These are phyloP conservation scores for Populus nigra DNA, from an alignment of 345 rosid genomes.

Conservation along the genomic window DNA sequence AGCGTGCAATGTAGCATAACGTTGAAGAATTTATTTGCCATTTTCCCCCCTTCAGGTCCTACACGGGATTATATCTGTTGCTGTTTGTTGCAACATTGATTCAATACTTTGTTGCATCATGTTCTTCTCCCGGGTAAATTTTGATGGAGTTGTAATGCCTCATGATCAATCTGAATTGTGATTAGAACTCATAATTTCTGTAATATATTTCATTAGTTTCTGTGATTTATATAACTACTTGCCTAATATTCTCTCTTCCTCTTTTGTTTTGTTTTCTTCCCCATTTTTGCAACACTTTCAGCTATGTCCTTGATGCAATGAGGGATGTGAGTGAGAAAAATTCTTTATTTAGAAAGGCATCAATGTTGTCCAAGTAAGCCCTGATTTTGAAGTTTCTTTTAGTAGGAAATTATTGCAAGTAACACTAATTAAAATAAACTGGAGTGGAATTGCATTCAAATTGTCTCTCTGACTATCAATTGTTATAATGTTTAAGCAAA, in stretches of 20 bases:
- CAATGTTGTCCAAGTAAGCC: slow-evolving; percentile 55
- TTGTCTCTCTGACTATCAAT: slow-evolving; percentile 32
- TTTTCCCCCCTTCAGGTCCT: slow-evolving; percentile 47
- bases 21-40: background rate
- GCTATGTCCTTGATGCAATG: slow-evolving; percentile 69
- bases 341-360: slow-evolving; percentile 22
- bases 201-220: background rate
- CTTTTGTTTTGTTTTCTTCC: slow-evolving; percentile 1
- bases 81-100: slow-evolving; percentile 65
- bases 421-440: background rate
- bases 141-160: slow-evolving; percentile 9
- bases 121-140: slow-evolving; percentile 91
- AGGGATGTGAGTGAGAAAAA: slow-evolving; percentile 39
- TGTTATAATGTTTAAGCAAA: slow-evolving; percentile 68
- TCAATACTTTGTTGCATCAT: slow-evolving; percentile 79
- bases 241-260: slow-evolving; percentile 16
- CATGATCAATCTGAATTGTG: background rate
- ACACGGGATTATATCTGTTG: slow-evolving; percentile 55
- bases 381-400: slow-evolving; percentile 5
- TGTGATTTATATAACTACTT: background rate
- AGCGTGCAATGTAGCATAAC: background rate
- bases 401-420: background rate
- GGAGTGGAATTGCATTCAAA: background rate
- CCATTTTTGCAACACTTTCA: slow-evolving; percentile 14
- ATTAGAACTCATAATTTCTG: background rate